phyloP scores from a whole-genome alignment of 169 alveolate species.

The Plasmodium vivax region DNA sequence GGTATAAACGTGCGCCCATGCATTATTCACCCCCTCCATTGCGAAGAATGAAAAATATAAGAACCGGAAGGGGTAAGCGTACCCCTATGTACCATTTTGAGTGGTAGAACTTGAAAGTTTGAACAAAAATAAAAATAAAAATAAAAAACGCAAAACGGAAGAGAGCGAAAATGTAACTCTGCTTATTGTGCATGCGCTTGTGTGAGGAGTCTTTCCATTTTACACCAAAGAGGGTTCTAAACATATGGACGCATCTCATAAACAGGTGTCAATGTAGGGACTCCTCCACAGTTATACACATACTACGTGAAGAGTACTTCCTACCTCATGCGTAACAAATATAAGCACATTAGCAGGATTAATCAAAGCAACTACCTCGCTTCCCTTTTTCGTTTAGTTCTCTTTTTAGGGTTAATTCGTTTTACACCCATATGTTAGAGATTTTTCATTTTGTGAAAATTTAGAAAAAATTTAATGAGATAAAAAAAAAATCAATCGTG shows the following conservation, averaged over 20 bases:
- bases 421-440: not conserved
- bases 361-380: not conserved
- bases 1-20: not conserved
- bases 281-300: not conserved
- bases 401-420: not conserved
- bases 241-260: not conserved
- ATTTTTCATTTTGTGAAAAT: not conserved
- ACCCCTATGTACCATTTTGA: not conserved
- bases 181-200: not conserved
- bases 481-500: not conserved
- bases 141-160: not conserved
- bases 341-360: not conserved
- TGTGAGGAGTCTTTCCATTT: not conserved
- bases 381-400: not conserved
- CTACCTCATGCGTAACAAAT: not conserved
- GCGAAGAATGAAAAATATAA: not conserved
- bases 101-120: not conserved
- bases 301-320: not conserved
- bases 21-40: not conserved
- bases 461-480: not conserved
- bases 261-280: not conserved
- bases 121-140: not conserved
- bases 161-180: not conserved
- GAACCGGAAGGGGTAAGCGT: not conserved
- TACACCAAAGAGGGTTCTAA: not conserved